Conservation (phyloP, 2,329 filamentous ascomycete species). For the Teratosphaeria gauchensis region DNA sequence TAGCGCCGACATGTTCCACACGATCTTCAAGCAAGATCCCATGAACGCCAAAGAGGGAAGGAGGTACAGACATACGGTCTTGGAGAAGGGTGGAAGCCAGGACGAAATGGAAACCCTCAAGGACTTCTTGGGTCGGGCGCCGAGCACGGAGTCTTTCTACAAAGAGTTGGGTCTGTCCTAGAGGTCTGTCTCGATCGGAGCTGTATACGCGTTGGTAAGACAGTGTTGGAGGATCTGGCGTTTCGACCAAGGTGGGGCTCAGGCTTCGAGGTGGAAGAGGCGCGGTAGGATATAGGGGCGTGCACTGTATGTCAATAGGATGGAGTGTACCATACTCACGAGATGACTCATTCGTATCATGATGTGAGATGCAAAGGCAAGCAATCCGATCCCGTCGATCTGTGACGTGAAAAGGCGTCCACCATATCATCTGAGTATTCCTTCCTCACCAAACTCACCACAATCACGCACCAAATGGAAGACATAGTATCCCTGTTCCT, state of each 20-base stretch:
- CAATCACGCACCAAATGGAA: background rate
- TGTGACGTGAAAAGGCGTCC: too few relatives aligned
- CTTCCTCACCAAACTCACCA: background rate
- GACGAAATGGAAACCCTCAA: slow-evolving; percentile 74
- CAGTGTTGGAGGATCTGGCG: background rate
- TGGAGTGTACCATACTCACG: background rate
- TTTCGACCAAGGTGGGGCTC: background rate
- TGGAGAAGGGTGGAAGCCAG: slow-evolving; percentile 67
- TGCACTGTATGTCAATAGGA: background rate
- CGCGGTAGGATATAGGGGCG: background rate
- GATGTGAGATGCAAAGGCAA: background rate
- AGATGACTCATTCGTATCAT: background rate
- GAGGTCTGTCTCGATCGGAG: background rate
- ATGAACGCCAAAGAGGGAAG: slow-evolving; percentile 68
- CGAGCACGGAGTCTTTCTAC: slow-evolving; percentile 71
- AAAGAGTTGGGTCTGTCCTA: slow-evolving; percentile 53
- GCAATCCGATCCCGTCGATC: background rate
- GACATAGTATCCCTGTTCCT: background rate
- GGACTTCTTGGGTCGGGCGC: slow-evolving; percentile 68
- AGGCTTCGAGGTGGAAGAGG: background rate
- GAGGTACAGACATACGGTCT: slow-evolving; percentile 66
- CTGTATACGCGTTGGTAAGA: background rate
- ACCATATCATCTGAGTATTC: background rate
- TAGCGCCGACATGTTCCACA: slow-evolving; percentile 77
- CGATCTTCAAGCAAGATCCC: slow-evolving; percentile 65